Conservation (phyloP, 1,284 basidiomycete species). For the Cystobasidium slooffiae region DNA sequence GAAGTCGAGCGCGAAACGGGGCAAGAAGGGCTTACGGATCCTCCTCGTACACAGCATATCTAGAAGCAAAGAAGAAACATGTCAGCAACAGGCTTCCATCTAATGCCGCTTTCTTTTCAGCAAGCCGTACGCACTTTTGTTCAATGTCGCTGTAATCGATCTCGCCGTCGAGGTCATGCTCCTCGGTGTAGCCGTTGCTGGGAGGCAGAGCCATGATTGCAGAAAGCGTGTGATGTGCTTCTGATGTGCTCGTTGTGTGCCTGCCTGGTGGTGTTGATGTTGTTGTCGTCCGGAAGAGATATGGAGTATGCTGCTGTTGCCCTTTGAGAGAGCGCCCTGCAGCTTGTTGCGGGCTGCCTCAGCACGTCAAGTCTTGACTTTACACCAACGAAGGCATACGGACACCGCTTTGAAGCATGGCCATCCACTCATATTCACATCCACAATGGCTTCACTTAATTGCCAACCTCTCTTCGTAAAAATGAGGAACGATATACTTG, state of each 20-base stretch:
- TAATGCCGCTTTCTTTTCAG: constrained; percentile 67
- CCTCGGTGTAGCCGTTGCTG: constrained; percentile 13
- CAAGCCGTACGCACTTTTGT: constrained; percentile 67
- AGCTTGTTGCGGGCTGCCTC: no score
- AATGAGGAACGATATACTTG: no score
- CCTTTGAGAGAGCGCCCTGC: no score
- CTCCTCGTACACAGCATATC: constrained; percentile 41
- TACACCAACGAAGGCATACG: no score
- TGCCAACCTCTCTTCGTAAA: no score
- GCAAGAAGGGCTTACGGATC: constrained; percentile 29
- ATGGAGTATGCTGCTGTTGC: no score
- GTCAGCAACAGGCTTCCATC: constrained; percentile 22
- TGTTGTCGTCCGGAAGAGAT: not conserved
- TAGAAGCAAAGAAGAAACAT: not conserved
- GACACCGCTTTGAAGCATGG: no score
- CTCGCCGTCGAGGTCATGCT: constrained; percentile 61
- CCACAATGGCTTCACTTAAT: no score
- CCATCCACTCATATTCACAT: no score
- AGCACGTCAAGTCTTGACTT: no score
- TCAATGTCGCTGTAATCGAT: constrained; percentile 96
- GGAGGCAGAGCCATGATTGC: constrained; percentile 29
- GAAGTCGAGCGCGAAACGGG: not conserved
- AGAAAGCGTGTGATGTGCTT: constrained; percentile 6
- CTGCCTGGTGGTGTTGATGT: not conserved
- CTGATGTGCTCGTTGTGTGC: constrained; percentile 9